Evolutionary conservation across 768 basidiomycete genomes (phyloP).

Genomic region (Chlorophyllum brunneum): DNA sequence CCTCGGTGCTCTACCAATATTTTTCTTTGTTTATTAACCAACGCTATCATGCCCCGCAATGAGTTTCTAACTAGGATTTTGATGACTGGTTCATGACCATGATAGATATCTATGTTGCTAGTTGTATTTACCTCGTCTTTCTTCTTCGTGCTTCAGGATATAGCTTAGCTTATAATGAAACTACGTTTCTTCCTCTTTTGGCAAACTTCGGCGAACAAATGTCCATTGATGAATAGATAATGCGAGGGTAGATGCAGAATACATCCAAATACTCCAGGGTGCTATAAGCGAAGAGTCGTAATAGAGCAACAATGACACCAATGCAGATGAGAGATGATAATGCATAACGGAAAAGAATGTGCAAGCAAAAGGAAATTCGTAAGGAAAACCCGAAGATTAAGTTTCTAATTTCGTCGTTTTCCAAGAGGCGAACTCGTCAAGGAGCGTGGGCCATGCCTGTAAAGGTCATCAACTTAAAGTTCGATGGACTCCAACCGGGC

Average conservation of each 20-base stretch:
- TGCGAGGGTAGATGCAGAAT: no score
- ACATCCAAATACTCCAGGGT: no score
- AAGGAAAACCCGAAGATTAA: not conserved
- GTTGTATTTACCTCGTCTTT: slow-evolving; percentile 8
- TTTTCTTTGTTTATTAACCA: not conserved
- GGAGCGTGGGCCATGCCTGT: slow-evolving; percentile 79
- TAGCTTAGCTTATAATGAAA: no score
- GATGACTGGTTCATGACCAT: not conserved
- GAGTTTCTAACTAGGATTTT: not conserved
- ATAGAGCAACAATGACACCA: no score
- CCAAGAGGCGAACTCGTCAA: not conserved
- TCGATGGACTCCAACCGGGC: not conserved
- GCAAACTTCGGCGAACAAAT: no score
- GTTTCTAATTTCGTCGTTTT: not conserved
- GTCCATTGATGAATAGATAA: no score
- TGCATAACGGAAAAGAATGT: not conserved
- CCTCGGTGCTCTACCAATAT: no score
- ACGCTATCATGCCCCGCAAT: not conserved
- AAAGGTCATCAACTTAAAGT: not conserved
- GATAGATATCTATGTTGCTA: slow-evolving; percentile 3
- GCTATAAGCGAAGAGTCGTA: no score
- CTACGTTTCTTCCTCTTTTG: no score
- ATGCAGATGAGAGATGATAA: no score
- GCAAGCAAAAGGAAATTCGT: not conserved
- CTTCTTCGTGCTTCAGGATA: no score